A percentile compares a stretch with the other conserved stretches of the same genome.
Conservation (phyloP, 2,329 filamentous ascomycete species). For the Zopfia rhizophila region DNA sequence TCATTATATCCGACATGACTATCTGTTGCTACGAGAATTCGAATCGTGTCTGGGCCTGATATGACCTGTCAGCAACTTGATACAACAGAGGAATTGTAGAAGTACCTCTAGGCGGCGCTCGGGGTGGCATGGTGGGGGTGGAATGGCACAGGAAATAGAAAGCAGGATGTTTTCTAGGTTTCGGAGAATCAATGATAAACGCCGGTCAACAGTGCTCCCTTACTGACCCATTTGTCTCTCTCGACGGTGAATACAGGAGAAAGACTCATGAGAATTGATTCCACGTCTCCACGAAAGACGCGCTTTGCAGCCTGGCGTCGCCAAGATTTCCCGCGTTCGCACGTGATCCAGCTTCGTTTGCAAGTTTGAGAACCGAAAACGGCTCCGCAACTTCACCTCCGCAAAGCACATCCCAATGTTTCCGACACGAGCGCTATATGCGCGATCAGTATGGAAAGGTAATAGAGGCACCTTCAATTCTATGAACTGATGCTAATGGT, state of each 20-base stretch:
- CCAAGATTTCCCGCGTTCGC: slow-evolving; percentile 38
- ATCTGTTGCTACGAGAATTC: slow-evolving; percentile 92
- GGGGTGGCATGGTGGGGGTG: slow-evolving; percentile 34
- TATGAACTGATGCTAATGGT: slow-evolving; percentile 33
- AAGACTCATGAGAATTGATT: neutral
- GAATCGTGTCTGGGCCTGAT: slow-evolving; percentile 81
- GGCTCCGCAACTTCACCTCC: slow-evolving; percentile 40
- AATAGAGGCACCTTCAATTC: slow-evolving; percentile 29
- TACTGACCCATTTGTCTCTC: neutral
- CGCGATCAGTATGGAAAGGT: slow-evolving; percentile 92
- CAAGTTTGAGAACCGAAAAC: slow-evolving; percentile 13
- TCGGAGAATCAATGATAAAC: too few species aligned
- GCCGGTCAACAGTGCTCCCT: neutral
- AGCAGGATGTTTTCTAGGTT: too few species aligned
- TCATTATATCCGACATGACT: slow-evolving; percentile 98
- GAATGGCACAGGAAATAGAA: neutral
- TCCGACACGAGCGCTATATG: slow-evolving; percentile 69
- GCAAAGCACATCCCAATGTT: slow-evolving; percentile 65
- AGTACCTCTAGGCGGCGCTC: slow-evolving; percentile 35
- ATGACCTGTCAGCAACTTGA: slow-evolving; percentile 18
- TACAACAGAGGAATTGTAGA: neutral
- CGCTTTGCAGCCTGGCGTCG: slow-evolving; percentile 37
- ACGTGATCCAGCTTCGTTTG: slow-evolving; percentile 35
- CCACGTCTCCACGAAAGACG: slow-evolving; percentile 26
- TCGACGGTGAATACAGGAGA: slow-evolving; percentile 5